Conservation (phyloP, 208 protist species). For the Zelonia costaricensis region DNA sequence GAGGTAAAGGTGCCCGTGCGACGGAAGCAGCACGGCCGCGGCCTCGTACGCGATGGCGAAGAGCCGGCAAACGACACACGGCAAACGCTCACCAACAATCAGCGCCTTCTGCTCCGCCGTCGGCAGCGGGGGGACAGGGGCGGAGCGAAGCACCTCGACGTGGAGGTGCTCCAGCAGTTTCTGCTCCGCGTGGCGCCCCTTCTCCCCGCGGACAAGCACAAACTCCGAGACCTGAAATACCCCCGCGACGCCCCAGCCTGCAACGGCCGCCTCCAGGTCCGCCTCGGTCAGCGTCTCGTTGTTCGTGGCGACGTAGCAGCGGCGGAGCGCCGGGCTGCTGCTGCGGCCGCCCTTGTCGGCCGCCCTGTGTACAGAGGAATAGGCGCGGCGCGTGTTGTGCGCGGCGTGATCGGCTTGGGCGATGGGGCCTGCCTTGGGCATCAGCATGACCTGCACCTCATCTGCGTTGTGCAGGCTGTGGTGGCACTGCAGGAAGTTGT, state of each 20-base stretch:
- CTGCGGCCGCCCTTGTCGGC: conserved; percentile 1
- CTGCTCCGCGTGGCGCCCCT: conserved; percentile 45
- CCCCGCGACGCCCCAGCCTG: conserved; percentile 30
- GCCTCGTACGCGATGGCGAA: conserved; percentile 33
- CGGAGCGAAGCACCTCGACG: conserved; percentile 9
- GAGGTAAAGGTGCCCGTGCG: conserved; percentile 50
- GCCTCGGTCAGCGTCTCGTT: conserved; percentile 37
- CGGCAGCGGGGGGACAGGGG: not conserved
- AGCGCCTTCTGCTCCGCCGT: conserved; percentile 27
- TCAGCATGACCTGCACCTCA: conserved; percentile 56
- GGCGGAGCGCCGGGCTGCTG: conserved; percentile 5
- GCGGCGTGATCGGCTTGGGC: conserved; percentile 23
- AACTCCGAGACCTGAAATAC: conserved; percentile 45
- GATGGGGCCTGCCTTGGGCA: conserved; percentile 31
- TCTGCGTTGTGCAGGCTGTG: conserved; percentile 52
- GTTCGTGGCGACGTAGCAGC: conserved; percentile 55
- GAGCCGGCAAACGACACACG: conserved; percentile 42
- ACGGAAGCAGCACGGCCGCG: conserved; percentile 36
- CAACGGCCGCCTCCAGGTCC: conserved; percentile 22
- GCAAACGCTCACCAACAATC: conserved; percentile 43
- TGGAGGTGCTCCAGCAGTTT: conserved; percentile 42
- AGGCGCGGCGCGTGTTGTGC: not conserved
- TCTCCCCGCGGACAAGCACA: conserved; percentile 30
- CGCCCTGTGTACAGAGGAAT: not conserved
- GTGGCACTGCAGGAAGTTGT: conserved; percentile 54